phyloP scores from a whole-genome alignment of 495 filamentous ascomycete genomes.

The Friedmanniomyces endolithicus region DNA sequence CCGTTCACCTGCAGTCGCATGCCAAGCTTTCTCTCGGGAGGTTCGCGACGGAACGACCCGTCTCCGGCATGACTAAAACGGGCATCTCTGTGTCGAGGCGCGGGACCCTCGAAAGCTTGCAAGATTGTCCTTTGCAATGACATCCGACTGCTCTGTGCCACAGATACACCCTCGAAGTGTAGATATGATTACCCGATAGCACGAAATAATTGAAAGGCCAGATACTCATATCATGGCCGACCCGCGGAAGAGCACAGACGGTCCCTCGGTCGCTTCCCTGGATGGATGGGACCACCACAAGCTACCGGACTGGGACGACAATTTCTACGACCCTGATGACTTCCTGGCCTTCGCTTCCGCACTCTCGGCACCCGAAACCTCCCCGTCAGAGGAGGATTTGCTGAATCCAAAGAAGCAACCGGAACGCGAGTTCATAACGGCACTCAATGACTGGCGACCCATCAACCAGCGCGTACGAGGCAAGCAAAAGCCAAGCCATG shows the following conservation, averaged over 20 bases:
- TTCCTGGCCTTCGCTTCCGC: constrained; percentile 32
- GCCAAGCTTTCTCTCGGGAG: background rate
- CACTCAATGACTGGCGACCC: constrained; percentile 37
- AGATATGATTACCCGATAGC: background rate
- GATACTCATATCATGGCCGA: constrained; percentile 26
- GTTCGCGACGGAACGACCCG: background rate
- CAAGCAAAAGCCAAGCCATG: background rate
- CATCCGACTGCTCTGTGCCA: too few relatives aligned
- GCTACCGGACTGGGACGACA: constrained; percentile 33
- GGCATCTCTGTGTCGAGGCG: background rate
- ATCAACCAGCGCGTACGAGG: constrained; percentile 31
- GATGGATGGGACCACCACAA: constrained; percentile 28
- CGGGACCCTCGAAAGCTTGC: background rate
- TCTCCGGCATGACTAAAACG: background rate
- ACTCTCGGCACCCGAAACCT: constrained; percentile 31
- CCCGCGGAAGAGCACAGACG: constrained; percentile 25
- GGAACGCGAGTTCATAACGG: constrained; percentile 31
- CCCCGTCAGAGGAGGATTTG: constrained; percentile 31
- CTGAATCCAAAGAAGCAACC: constrained; percentile 9
- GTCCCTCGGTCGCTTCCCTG: constrained; percentile 19
- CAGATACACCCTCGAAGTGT: too few relatives aligned
- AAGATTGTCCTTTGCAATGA: too few relatives aligned
- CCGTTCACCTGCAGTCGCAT: background rate
- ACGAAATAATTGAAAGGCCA: background rate
- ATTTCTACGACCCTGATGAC: constrained; percentile 31